Evolutionary conservation across 2,329 filamentous ascomycete species (phyloP), one percentile per base, ranked within the genome.

Genomic region (Reticulascus tulasneorum): DNA sequence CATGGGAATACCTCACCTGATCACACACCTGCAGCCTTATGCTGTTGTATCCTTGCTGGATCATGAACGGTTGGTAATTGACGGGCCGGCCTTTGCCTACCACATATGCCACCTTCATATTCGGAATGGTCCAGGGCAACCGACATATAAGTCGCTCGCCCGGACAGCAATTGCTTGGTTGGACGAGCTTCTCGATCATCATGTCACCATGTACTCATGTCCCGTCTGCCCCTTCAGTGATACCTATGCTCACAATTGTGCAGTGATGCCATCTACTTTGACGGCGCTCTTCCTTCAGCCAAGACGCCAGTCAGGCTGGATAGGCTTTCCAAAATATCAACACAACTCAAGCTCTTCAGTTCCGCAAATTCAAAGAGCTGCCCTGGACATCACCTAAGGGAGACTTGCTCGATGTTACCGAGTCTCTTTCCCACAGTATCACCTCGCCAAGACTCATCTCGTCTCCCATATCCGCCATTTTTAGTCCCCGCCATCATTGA

Each of bases 61-160:
- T 24, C 56, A 60, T 18, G 53, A 66, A 24, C 50, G 50, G 6
- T 60, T 74, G 15, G 69, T 77, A 28, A 77, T 94, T 37, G 89
- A 95, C 54, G 89, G 88, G 0, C 88, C 89, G 5, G 82, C 79
- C 3, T 63, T 94, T 18, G 85, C 87, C 2, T 84, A 91, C 55
- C 75, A 86, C 55, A 66, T 90, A 25, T 79, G 84, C 42, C 66
- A 78, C 33, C 60, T 77, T 13, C 73, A 79, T 37, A 62, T 57
- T 15, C 59, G 58, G 24, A 71, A 70, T 50, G 66, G 69, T 31
- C 62, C 76, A 24, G 67, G 75, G 10, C 66, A 75, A 20, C 78
- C 82, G 6, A 72, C 77, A 0, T 88, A 90, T 58, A 50, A 64
- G 9, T 67, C 82, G 26, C 68, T 93, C 27, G 81, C 77, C 11